Base-by-base conservation (phyloP, 345 rosid species). In the Eutrema japonicum region DNA sequence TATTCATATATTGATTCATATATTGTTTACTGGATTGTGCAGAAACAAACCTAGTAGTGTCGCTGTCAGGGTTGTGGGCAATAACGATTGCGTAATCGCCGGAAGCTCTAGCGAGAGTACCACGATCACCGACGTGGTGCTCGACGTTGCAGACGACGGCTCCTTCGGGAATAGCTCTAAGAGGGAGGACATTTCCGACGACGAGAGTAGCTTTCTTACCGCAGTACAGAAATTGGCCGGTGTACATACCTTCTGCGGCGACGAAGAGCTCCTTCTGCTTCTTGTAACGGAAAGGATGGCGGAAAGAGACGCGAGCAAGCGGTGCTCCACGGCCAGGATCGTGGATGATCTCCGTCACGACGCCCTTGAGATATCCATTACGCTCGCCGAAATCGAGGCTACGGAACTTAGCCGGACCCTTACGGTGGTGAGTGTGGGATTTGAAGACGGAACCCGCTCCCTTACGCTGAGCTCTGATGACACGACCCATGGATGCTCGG, bases 371-470 rank as follows among this genome's bases (percentile, higher is more conserved):
- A 74, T 86, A 86, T 0, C 94, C 94, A 30, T 88, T 86, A 6
- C 94, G 71, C 81, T 88, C 89, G 11, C 91, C 91, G 69, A 79
- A 88, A 32, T 88, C 94, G 70, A 88, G 91, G 4, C 83, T 79
- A 0, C 89, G 84, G 86, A 88, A 88, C 43, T 88, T 80, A 2
- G 91, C 89, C 0, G 94, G 89, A 8, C 94, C 93, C 78, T 88
- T 88, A 10, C 94, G 87, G 81, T 86, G 91, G 80, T 88, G 91
- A 27, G 87, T 86, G 75, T 88, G 90, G 16, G 91, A 77, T 63
- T 86, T 86, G 88, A 88, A 88, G 66, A 88, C 91, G 29, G 91
- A 88, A 7, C 94, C 91, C 0, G 91, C 87, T 22, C 94, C 94
- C 83, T 88, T 88, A 70, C 89, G 82, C 61, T 86, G 94, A 14